Evolutionary conservation across 441 rosid genomes (phyloP), one percentile per base, ranked within the genome.

Genomic region (Arabidopsis hybrid): DNA sequence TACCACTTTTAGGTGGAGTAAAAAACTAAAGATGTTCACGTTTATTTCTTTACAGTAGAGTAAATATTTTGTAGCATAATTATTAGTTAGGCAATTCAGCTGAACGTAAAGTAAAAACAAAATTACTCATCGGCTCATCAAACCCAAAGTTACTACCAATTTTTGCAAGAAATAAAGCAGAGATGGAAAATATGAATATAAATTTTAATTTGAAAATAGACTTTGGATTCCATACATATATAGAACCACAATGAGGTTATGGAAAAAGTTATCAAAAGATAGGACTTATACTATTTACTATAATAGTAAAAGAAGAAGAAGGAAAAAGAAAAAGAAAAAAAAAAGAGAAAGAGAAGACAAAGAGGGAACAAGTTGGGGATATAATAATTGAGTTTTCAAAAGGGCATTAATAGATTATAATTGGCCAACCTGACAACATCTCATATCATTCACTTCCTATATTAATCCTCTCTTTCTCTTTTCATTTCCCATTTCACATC

Each of bases 141-240:
- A n/a, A n/a, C n/a, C n/a, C n/a, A n/a, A n/a, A n/a, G n/a, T n/a
- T n/a, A n/a, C n/a, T n/a, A n/a, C n/a, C n/a, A n/a, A n/a, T n/a
- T n/a, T n/a, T n/a, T 58, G 16, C 9, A 38, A 57, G 13, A 56
- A 47, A 8, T 34, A 38, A 36, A 52, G 47, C 36, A 35, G 7
- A 35, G 11, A 64, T 21, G 10, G 11, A 35, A 14, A 17, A 50
- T 34, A 60, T 29, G 67, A 67, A 31, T 59, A 5, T 8, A 57
- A 12, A 47, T 60, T 21, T 14, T 0, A 29, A 3, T 12, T 65
- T 64, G 61, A 60, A 68, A 61, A 31, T 14, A 69, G 65, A 29
- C 79, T 69, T 69, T 75, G 79, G 79, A 75, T 75, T 69, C 79
- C 79, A 69, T 75, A 75, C 45, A 75, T 11, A 51, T 13, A 62